phyloP scores from a whole-genome alignment of 1,139 yeast genomes.

The Yamadazyma trypodendri region DNA sequence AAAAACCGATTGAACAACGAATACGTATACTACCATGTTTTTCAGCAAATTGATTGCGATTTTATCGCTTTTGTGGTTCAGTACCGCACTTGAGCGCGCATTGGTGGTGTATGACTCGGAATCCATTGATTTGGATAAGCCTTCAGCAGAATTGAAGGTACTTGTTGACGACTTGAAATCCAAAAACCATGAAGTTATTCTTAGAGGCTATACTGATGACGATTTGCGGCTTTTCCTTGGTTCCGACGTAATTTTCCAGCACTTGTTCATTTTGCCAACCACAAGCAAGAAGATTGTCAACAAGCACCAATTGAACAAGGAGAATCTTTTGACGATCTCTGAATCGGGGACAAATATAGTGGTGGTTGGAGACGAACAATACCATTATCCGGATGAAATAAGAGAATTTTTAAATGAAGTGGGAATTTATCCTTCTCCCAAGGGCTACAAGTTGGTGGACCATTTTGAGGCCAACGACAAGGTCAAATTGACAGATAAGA shows the following conservation, averaged over 20 bases:
- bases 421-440: slow-evolving; percentile 85
- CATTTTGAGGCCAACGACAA: slow-evolving; percentile 49
- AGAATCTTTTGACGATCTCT: slow-evolving; percentile 47
- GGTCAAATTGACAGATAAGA: slow-evolving; percentile 23
- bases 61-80: slow-evolving; percentile 14
- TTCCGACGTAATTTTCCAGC: slow-evolving; percentile 27
- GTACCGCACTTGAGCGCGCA: slow-evolving; percentile 17
- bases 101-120: slow-evolving; percentile 35
- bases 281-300: slow-evolving; percentile 33
- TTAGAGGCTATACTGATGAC: slow-evolving; percentile 26
- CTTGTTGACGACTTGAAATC: slow-evolving; percentile 24
- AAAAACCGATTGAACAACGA: background rate
- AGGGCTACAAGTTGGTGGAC: slow-evolving; percentile 63
- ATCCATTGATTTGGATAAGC: slow-evolving; percentile 21
- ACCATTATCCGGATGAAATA: slow-evolving; percentile 61
- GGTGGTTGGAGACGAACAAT: slow-evolving; percentile 48
- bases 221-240: slow-evolving; percentile 26
- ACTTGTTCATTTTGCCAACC: slow-evolving; percentile 41
- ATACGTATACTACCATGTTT: slow-evolving; percentile 8
- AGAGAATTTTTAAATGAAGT: slow-evolving; percentile 71
- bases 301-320: slow-evolving; percentile 32
- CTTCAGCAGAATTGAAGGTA: slow-evolving; percentile 17
- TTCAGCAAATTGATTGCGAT: slow-evolving; percentile 10
- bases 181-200: slow-evolving; percentile 13
- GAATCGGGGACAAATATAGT: slow-evolving; percentile 76